A percentile compares a stretch with the other conserved stretches of the same genome.
These are phyloP conservation scores for Zea luxurians DNA, from an alignment of 176 grass and related monocot genomes.

Conservation along the genomic window DNA sequence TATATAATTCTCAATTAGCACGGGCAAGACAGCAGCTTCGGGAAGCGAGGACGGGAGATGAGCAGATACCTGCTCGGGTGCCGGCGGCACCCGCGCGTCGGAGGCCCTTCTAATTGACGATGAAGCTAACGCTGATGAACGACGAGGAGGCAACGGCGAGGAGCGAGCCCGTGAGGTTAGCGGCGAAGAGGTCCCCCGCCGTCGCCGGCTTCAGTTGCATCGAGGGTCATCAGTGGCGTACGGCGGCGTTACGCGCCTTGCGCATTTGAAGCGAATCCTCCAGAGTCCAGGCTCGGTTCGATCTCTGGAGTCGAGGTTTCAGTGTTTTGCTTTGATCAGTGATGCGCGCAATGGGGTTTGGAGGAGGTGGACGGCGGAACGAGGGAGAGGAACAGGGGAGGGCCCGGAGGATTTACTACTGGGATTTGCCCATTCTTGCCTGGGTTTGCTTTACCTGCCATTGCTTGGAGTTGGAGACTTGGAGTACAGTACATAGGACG, in stretches of 20 bases:
- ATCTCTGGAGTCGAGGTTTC: not conserved
- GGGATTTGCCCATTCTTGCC: not conserved
- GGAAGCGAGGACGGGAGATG: slow-evolving; percentile 23
- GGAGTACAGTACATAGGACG: not conserved
- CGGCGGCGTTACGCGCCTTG: slow-evolving; percentile 25
- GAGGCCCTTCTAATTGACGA: slow-evolving; percentile 96
- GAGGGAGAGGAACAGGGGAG: not conserved
- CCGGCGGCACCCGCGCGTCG: slow-evolving; percentile 72
- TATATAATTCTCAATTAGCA: too few relatives aligned
- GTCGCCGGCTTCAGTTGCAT: slow-evolving; percentile 30
- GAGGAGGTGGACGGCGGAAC: not conserved
- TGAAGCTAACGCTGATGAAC: slow-evolving; percentile 98
- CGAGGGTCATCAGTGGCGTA: slow-evolving; percentile 42
- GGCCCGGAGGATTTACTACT: slow-evolving; percentile 3
- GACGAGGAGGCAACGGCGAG: slow-evolving; percentile 82
- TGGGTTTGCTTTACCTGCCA: not conserved
- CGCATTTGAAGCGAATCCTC: slow-evolving; percentile 34
- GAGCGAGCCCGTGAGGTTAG: slow-evolving; percentile 83
- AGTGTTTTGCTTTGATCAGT: slow-evolving; percentile 9
- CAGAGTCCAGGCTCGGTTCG: not conserved
- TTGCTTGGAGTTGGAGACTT: not conserved
- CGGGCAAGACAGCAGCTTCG: not conserved
- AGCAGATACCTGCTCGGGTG: slow-evolving; percentile 59
- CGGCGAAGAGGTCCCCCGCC: slow-evolving; percentile 62
- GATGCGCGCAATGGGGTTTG: slow-evolving; percentile 26